Percentiles rank a stretch among this genome's conserved stretches.
These are phyloP conservation scores for Hypoxylon subgilvum DNA, from an alignment of 495 filamentous ascomycete species.

Conservation along the genomic window DNA sequence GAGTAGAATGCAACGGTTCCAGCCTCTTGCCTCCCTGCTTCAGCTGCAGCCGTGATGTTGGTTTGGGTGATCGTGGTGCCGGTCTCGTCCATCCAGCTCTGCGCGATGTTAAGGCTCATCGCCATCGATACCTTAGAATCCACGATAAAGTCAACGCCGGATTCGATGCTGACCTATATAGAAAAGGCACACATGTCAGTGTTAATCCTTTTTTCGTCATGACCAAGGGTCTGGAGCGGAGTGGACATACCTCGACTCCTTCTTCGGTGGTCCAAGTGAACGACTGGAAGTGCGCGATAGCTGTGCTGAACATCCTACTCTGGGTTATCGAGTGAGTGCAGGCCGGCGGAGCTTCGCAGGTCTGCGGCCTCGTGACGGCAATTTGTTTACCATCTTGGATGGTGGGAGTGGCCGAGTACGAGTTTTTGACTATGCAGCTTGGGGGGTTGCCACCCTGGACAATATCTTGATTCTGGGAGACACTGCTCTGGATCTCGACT, in stretches of 20 bases:
- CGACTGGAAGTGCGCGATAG: constrained; percentile 18
- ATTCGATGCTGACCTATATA: constrained; percentile 8
- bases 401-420: constrained; percentile 8
- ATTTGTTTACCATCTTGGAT: constrained; percentile 17
- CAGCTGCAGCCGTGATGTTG: constrained; percentile 19
- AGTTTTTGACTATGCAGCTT: constrained; percentile 8
- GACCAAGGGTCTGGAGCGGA: neutral
- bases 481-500: constrained; percentile 3
- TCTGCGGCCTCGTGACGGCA: constrained; percentile 26
- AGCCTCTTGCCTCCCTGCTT: constrained; percentile 14
- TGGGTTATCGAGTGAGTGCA: constrained; percentile 27
- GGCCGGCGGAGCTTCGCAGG: constrained; percentile 20
- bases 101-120: constrained; percentile 1
- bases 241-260: constrained; percentile 24
- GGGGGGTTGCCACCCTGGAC: neutral
- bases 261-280: constrained; percentile 19
- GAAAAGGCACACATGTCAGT: neutral
- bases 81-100: constrained; percentile 27
- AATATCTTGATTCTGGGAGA: neutral
- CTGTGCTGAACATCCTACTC: constrained; percentile 21
- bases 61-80: constrained; percentile 9
- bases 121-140: neutral
- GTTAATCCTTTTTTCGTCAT: too few relatives aligned
- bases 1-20: constrained; percentile 29
- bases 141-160: constrained; percentile 16